Evolutionary conservation across 306 rosid genomes (phyloP).

Genomic region (Sesbania bispinosa): DNA sequence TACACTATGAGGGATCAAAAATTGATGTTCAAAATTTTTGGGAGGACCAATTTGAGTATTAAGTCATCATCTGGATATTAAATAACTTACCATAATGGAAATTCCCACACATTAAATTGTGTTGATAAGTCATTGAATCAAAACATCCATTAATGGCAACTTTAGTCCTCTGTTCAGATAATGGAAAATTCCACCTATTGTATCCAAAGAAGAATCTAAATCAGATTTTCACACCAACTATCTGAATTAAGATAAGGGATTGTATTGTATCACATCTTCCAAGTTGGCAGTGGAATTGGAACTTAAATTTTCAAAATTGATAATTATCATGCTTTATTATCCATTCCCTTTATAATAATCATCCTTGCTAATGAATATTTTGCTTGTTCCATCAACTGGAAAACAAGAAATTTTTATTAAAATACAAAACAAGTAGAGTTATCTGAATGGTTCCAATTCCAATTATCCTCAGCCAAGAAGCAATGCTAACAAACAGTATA

Average conservation of each 20-base stretch:
- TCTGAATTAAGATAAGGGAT: background rate
- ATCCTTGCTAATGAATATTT: background rate
- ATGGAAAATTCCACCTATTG: background rate
- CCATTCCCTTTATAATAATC: background rate
- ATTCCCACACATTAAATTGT: constrained; percentile 9
- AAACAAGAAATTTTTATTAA: background rate
- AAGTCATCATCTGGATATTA: background rate
- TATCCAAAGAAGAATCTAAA: background rate
- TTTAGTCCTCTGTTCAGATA: background rate
- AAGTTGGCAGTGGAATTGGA: too few species aligned
- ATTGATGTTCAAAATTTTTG: background rate
- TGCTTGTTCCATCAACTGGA: background rate
- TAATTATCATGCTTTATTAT: background rate
- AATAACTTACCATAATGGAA: background rate
- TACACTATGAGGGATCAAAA: background rate
- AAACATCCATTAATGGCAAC: background rate
- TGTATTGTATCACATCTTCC: background rate
- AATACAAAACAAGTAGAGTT: background rate
- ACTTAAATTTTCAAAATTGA: background rate
- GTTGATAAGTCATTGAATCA: background rate
- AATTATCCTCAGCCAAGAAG: background rate
- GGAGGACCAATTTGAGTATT: background rate
- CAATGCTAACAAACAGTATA: background rate
- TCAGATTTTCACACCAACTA: background rate
- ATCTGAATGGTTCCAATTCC: background rate